These are phyloP conservation scores for Neonectria neomacrospora DNA, from an alignment of 2,329 filamentous ascomycete species.

Conservation along the genomic window DNA sequence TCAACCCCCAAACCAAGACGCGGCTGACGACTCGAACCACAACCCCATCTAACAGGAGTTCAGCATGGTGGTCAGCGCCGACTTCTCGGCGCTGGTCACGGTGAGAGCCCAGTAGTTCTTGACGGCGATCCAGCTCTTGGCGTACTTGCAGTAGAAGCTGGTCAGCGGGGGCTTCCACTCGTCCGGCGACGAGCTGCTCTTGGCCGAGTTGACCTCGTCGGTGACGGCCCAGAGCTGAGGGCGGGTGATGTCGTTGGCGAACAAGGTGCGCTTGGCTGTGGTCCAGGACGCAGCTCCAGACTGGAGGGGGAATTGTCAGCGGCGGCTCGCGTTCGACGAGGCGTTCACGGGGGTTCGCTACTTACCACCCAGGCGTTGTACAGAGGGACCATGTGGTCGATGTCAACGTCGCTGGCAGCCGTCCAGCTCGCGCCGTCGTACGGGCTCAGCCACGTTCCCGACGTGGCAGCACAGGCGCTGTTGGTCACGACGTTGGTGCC, in stretches of 20 bases:
- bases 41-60: slow-evolving; percentile 43
- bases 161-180: slow-evolving; percentile 77
- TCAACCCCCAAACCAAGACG: neutral
- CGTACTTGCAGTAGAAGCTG: slow-evolving; percentile 82
- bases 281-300: slow-evolving; percentile 81
- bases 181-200: slow-evolving; percentile 80
- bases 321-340: neutral
- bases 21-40: neutral
- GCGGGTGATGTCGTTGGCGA: slow-evolving; percentile 80
- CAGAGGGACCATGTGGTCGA: slow-evolving; percentile 85
- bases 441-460: slow-evolving; percentile 76
- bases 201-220: slow-evolving; percentile 77
- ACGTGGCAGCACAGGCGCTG: slow-evolving; percentile 69
- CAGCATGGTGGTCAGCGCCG: slow-evolving; percentile 64
- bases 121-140: slow-evolving; percentile 79
- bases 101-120: slow-evolving; percentile 78
- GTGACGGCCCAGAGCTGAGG: slow-evolving; percentile 86
- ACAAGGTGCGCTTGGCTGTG: slow-evolving; percentile 70
- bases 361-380: slow-evolving; percentile 81
- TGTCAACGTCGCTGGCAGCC: slow-evolving; percentile 76
- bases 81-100: slow-evolving; percentile 78
- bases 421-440: slow-evolving; percentile 81
- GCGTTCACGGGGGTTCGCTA: slow-evolving; percentile 14
- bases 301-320: slow-evolving; percentile 49
- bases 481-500: slow-evolving; percentile 70